Percentiles rank a stretch among this genome's conserved stretches.
phyloP scores from a whole-genome alignment of 2,329 filamentous ascomycete genomes.

The Tetracladium maxilliforme region DNA sequence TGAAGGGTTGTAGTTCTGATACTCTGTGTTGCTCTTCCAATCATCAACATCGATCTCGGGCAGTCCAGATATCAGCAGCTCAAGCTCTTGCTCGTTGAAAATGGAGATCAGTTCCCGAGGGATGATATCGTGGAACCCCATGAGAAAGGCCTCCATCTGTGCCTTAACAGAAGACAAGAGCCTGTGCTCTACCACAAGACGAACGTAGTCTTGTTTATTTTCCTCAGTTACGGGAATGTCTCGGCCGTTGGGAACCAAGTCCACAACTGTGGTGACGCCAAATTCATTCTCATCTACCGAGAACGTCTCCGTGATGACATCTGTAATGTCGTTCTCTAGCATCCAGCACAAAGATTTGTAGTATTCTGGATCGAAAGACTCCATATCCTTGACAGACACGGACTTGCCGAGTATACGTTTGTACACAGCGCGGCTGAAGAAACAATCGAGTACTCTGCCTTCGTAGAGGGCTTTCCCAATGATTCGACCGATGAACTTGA shows the following conservation, averaged over 20 bases:
- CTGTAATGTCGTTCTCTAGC: constrained; percentile 95
- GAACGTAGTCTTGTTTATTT: constrained; percentile 97
- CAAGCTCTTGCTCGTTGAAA: constrained; percentile 96
- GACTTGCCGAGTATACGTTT: constrained; percentile 91
- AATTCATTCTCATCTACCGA: constrained; percentile 90
- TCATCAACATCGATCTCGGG: constrained; percentile 97
- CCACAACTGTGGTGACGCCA: constrained; percentile 74
- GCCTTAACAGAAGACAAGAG: constrained; percentile 84
- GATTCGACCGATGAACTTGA: constrained; percentile 97
- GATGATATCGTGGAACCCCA: constrained; percentile 96
- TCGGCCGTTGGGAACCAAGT: constrained; percentile 74
- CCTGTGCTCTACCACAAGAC: constrained; percentile 85
- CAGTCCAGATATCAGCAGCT: constrained; percentile 88
- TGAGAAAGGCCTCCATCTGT: constrained; percentile 85
- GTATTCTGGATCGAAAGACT: constrained; percentile 94
- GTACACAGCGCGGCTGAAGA: constrained; percentile 97
- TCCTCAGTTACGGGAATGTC: constrained; percentile 92
- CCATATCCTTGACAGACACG: constrained; percentile 98
- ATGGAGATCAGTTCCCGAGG: constrained; percentile 88
- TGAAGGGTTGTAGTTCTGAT: constrained; percentile 90
- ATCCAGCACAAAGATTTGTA: constrained; percentile 99
- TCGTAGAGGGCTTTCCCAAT: constrained; percentile 98
- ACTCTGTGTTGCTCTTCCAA: constrained; percentile 98
- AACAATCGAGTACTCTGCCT: constrained; percentile 87
- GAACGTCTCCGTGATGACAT: constrained; percentile 94